Conservation (phyloP, 169 alveolate species). For the Plasmodium chabaudi region DNA sequence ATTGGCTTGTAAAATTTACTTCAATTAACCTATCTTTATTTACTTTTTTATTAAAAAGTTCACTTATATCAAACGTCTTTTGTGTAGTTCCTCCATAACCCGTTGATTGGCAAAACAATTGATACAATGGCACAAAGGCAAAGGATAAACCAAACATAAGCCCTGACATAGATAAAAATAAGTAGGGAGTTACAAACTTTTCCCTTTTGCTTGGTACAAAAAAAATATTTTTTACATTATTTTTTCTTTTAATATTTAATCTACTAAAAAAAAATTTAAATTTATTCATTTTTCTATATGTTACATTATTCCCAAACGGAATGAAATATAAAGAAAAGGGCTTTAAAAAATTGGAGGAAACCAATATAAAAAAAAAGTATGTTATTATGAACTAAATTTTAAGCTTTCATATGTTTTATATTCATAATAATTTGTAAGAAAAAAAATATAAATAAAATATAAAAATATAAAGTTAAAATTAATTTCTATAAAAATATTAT, state of each 20-base stretch:
- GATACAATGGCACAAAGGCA: constrained; percentile 87
- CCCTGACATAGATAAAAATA: constrained; percentile 70
- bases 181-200: constrained; percentile 46
- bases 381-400: no score
- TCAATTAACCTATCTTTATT: constrained; percentile 81
- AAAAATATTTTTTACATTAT: constrained; percentile 13
- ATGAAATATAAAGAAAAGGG: neutral
- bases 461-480: no score
- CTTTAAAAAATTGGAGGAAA: neutral
- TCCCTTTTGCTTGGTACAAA: constrained; percentile 34
- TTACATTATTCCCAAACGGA: constrained; percentile 1
- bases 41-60: constrained; percentile 23
- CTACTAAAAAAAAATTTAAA: constrained; percentile 39
- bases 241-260: constrained; percentile 26
- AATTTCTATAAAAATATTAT: no score
- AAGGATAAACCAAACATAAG: constrained; percentile 84
- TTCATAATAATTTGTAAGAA: no score
- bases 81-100: constrained; percentile 83
- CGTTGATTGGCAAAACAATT: constrained; percentile 84
- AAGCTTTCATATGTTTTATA: no score
- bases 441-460: no score
- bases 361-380: neutral
- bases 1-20: constrained; percentile 84
- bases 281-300: constrained; percentile 29
- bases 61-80: constrained; percentile 12